Conservation (phyloP, 1,139 yeast species). For the Taiozyma sp. region DNA sequence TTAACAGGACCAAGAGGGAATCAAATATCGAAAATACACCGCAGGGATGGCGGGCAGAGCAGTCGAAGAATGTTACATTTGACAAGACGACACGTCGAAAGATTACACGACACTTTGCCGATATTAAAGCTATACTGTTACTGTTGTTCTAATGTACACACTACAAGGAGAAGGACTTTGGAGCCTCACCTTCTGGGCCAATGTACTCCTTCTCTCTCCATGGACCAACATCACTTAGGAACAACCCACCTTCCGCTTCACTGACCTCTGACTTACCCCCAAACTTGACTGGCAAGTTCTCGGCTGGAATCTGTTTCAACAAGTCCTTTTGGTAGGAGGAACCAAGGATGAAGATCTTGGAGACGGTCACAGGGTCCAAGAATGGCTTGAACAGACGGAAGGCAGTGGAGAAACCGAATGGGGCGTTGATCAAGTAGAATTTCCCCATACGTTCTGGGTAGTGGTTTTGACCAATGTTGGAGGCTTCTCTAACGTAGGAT, state of each 20-base stretch:
- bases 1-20: not conserved
- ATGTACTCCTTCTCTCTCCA: conserved; percentile 89
- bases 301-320: conserved; percentile 87
- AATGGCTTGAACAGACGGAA: conserved; percentile 88
- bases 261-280: conserved; percentile 76
- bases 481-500: conserved; percentile 87
- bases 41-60: not conserved
- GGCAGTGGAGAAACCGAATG: conserved; percentile 95
- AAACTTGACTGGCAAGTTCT: conserved; percentile 84
- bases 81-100: not conserved
- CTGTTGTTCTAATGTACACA: not conserved
- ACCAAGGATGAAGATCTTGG: conserved; percentile 88
- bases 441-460: conserved; percentile 99
- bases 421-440: conserved; percentile 92
- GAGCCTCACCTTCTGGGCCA: conserved; percentile 87
- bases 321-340: conserved; percentile 74
- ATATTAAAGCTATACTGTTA: not conserved
- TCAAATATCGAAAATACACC: no score
- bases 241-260: conserved; percentile 72
- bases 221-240: conserved; percentile 90
- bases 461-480: conserved; percentile 91
- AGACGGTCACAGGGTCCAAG: conserved; percentile 97
- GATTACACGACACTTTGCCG: not conserved
- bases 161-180: conserved; percentile 41
- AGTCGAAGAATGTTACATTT: not conserved